These are phyloP conservation scores for Davidsoniella virescens DNA, from an alignment of 2,329 filamentous ascomycete genomes.

Conservation along the genomic window DNA sequence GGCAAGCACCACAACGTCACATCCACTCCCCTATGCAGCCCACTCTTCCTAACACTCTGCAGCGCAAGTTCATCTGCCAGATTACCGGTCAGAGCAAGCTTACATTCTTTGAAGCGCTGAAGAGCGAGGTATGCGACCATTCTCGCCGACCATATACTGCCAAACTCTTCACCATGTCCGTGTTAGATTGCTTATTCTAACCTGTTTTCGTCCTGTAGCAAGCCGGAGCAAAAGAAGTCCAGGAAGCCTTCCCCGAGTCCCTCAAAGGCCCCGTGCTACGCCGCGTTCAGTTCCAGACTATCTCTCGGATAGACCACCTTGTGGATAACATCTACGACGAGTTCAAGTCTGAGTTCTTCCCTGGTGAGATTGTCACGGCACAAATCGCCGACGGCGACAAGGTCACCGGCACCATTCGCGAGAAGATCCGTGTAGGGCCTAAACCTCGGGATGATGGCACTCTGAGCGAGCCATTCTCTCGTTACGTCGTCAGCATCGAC, in stretches of 20 bases:
- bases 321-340: constrained; percentile 55
- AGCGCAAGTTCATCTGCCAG: constrained; percentile 87
- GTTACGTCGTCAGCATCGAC: constrained; percentile 66
- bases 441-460: constrained; percentile 50
- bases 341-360: constrained; percentile 82
- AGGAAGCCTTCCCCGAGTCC: constrained; percentile 79
- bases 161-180: constrained; percentile 1
- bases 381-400: constrained; percentile 52
- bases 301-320: constrained; percentile 73
- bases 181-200: neutral
- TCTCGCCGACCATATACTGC: constrained; percentile 13
- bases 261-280: constrained; percentile 82
- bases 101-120: constrained; percentile 81
- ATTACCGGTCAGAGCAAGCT: constrained; percentile 86
- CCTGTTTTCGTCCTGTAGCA: constrained; percentile 30
- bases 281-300: constrained; percentile 78
- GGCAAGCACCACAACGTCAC: constrained; percentile 30
- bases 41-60: constrained; percentile 10
- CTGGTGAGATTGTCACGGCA: constrained; percentile 68
- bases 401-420: constrained; percentile 58
- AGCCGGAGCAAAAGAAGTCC: constrained; percentile 72
- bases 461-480: constrained; percentile 52
- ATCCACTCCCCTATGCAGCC: neutral
- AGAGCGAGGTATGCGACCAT: constrained; percentile 58
- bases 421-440: constrained; percentile 64